These are phyloP conservation scores for Trypanosoma avium DNA, from an alignment of 208 protist species.

Conservation along the genomic window DNA sequence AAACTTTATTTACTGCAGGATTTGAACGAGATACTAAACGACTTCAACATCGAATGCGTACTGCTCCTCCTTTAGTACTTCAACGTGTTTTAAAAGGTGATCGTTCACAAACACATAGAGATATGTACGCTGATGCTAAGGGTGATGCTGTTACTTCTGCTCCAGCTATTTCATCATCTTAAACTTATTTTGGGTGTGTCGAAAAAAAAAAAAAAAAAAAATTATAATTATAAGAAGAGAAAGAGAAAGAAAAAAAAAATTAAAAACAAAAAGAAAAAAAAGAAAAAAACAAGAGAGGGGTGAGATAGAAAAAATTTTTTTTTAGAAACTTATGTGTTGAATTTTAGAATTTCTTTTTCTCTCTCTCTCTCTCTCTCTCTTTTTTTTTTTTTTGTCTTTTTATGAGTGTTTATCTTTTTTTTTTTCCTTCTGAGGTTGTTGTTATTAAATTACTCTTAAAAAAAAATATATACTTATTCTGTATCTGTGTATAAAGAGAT, in stretches of 20 bases:
- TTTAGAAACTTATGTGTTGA: no score
- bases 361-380: background rate
- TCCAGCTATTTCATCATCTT: no score
- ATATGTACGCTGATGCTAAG: constrained; percentile 65
- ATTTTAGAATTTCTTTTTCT: background rate
- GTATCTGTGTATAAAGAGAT: no score
- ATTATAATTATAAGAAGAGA: background rate
- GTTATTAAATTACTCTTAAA: no score
- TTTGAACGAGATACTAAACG: constrained; percentile 87
- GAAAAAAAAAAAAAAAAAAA: background rate
- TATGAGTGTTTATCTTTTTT: constrained; percentile 13
- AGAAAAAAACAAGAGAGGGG: background rate
- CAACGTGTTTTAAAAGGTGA: constrained; percentile 76
- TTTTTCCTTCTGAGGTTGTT: background rate
- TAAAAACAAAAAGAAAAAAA: background rate
- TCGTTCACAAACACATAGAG: constrained; percentile 63
- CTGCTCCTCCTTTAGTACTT: constrained; percentile 80
- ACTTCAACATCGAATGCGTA: constrained; percentile 88
- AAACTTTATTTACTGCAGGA: constrained; percentile 86
- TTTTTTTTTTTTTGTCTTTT: constrained; percentile 3
- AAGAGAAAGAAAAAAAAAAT: background rate
- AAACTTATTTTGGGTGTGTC: no score
- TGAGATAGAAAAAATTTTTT: background rate
- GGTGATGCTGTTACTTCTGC: background rate
- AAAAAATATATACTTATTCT: no score